Conservation (phyloP, 257 asterid species). For the Jaltomata sinuosa region DNA sequence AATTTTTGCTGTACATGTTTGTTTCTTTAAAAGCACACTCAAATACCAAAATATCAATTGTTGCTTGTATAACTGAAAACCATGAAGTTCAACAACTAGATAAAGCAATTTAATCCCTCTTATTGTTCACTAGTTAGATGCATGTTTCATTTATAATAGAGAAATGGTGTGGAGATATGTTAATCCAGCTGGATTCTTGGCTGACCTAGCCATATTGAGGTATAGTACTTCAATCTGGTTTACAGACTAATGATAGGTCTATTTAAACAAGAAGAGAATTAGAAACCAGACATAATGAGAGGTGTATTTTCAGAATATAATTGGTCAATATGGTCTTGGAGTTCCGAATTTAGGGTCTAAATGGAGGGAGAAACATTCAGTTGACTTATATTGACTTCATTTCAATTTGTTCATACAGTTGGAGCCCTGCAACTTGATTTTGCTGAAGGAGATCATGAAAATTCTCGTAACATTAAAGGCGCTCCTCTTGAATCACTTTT, state of each 20-base stretch:
- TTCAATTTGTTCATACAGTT: conserved; percentile 21
- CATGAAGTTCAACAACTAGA: not conserved
- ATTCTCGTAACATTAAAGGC: conserved; percentile 71
- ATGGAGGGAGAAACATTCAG: conserved; percentile 8
- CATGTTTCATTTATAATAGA: not conserved
- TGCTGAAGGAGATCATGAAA: conserved; percentile 49
- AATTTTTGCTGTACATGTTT: not conserved
- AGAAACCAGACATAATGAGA: not conserved
- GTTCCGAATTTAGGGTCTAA: not conserved
- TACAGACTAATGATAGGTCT: not conserved
- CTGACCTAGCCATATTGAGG: not conserved
- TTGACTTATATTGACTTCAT: conserved; percentile 7
- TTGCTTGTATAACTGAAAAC: not conserved
- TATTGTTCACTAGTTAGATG: not conserved
- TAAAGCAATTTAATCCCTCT: not conserved
- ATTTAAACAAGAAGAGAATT: not conserved
- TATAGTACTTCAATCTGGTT: not conserved
- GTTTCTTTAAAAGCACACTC: not conserved
- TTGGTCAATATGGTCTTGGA: not conserved
- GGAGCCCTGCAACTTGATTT: conserved; percentile 24
- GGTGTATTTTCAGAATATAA: not conserved
- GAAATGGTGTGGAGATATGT: not conserved
- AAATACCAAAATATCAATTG: not conserved
- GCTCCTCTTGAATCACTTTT: conserved; percentile 81
- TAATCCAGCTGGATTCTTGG: not conserved